Base-by-base conservation (phyloP, 768 basidiomycete species). In the Suillus subluteus region DNA sequence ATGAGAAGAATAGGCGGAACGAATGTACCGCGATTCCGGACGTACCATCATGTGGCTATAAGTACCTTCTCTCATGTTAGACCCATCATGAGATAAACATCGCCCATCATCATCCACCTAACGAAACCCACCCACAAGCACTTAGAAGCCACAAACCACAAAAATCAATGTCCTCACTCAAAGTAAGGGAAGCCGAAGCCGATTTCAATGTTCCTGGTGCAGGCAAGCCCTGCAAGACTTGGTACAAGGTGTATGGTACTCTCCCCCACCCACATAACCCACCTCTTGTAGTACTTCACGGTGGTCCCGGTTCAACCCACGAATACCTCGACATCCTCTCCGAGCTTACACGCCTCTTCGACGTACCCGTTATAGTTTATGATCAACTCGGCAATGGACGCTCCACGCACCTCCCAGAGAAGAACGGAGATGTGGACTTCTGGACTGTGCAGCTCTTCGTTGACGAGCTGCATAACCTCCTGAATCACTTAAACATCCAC, bases 361-460 rank as follows among this genome's bases (percentile, higher is more conserved):
- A 68, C 38, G 84, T 83, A 56, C 85, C 86, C 13, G 78, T 88
- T 69, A 70, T 89, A 48, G 70, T 87, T 56, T 88, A 88, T 74
- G 85, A 87, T 71, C 87, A 88, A 70, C 65, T 88, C 55, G 87
- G 87, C 9, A 80, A 75, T 64, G 86, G 86, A n/a, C 74, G 75
- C 32, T 88, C 87, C 15, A 86, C 86, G 11, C 85, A 86, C 68
- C 77, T 87, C 23, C 82, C 73, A 11, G 83, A 87, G 67, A 87
- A 84, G 69, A 78, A 71, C 7, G 78, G 76, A 16, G 79, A 82
- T 40, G 67, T 71, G 2, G 46, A 50, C 15, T 88, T 88, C 75
- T 87, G 86, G 73, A 71, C 79, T 81, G 63, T 82, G 74, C 54
- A 87, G 81, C 74, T 88, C 84, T 66, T 83, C 78, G 68, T 85